Base-by-base conservation (phyloP, 2,329 filamentous ascomycete species). In the Verticillium dahliae region DNA sequence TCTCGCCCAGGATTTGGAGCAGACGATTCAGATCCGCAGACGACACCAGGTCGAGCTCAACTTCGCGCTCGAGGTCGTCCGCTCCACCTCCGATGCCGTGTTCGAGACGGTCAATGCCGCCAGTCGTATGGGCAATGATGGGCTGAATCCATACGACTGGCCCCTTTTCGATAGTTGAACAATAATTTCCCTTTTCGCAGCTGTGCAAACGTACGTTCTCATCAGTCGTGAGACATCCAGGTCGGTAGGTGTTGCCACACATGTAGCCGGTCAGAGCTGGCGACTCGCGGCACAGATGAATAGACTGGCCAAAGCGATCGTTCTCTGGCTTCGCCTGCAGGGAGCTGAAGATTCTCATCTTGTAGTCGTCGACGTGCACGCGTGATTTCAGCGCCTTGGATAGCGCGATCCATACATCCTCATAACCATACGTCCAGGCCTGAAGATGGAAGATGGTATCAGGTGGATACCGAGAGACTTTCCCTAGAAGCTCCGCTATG, bases 391-490 rank as follows among this genome's bases (percentile, higher is more conserved):
- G 77, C 11, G 86, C 85, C 27, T 87, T 83, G 0, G 92, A 88
- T 0, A 98, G 75, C 0, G 91, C 89, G 62, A 92, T 79, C 92
- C 92, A 97, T 0, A 97, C 92, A 59, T 96, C 90, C 71, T 98
- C 93, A 65, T 97, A 97, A 0, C 81, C 82, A 70, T 95, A 95
- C 0, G 94, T 97, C 92, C 93, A 97, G 1, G 92, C 85, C 61
- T 92, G 85, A 56, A 98, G 82, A 72, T 96, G 90, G 69, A 97
- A 97, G 1, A 89, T 73, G 0, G 92, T 96, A 45, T 91, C 85
- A 1, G 78, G 64, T 0, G 92, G 89, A 71, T 94, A 96, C 31
- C 76, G 70, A 0, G 76, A 73, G 0, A 97, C 81, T 66, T 92
- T 89, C 4, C 78, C 75, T 1, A 97, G 69, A 0, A 97, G 80